A percentile compares a stretch with the other conserved stretches of the same genome.
These are phyloP conservation scores for Phialophora chinensis DNA, from an alignment of 2,329 filamentous ascomycete species.

Conservation along the genomic window DNA sequence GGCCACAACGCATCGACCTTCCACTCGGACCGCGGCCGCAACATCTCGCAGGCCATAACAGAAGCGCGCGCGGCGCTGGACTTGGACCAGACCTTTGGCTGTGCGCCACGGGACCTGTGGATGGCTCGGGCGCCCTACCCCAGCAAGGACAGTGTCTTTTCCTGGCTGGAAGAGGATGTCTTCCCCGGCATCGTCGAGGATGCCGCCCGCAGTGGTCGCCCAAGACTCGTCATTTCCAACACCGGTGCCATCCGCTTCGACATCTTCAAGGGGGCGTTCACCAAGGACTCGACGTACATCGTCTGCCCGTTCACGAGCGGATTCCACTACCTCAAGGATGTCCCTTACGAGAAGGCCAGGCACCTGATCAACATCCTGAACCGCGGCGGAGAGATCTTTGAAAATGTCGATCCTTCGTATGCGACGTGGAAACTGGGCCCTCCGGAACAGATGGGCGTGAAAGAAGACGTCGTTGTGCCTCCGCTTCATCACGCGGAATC, in stretches of 20 bases:
- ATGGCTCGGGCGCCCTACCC: conserved; percentile 79
- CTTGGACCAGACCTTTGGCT: conserved; percentile 79
- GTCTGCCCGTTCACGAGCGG: conserved; percentile 86
- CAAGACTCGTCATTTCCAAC: conserved; percentile 79
- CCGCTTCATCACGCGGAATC: not conserved
- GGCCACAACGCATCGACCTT: conserved; percentile 74
- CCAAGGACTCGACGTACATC: conserved; percentile 82
- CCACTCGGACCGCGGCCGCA: conserved; percentile 73
- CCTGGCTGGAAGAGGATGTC: conserved; percentile 77
- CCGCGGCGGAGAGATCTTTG: conserved; percentile 60
- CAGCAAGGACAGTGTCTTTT: conserved; percentile 75
- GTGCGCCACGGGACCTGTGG: conserved; percentile 80
- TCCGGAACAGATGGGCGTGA: conserved; percentile 50
- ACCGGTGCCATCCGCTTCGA: conserved; percentile 94
- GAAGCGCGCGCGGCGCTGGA: conserved; percentile 71
- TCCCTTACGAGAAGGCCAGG: conserved; percentile 77
- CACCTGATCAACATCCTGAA: conserved; percentile 68
- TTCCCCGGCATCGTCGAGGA: conserved; percentile 71
- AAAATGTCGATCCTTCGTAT: conserved; percentile 45
- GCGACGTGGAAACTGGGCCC: conserved; percentile 46
- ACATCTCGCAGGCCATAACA: conserved; percentile 73
- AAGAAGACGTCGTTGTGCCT: conserved; percentile 28
- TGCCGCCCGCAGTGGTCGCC: conserved; percentile 62
- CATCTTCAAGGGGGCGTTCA: conserved; percentile 90
- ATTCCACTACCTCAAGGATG: conserved; percentile 76